A percentile compares a stretch with the other conserved stretches of the same genome.
Evolutionary conservation across 805 yeast species (phyloP).

Genomic region (Candida schatavii): DNA sequence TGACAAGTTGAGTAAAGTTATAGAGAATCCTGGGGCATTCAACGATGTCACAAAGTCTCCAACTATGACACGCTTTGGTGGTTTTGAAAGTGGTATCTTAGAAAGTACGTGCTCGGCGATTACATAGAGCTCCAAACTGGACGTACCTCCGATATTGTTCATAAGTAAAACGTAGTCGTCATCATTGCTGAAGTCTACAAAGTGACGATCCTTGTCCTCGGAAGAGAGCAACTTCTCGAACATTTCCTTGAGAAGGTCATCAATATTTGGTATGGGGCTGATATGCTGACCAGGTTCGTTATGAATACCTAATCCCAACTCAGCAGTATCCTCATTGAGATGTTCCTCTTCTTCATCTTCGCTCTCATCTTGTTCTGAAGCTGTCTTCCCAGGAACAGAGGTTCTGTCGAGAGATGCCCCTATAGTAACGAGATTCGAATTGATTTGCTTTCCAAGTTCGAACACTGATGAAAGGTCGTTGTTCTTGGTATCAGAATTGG

Average conservation of each 20-base stretch:
- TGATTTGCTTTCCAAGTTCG: slow-evolving; percentile 57
- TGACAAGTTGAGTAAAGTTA: slow-evolving; percentile 73
- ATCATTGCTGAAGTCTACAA: slow-evolving; percentile 60
- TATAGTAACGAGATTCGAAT: slow-evolving; percentile 71
- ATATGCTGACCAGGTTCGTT: slow-evolving; percentile 81
- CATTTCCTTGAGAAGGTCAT: slow-evolving; percentile 54
- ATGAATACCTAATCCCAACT: slow-evolving; percentile 94
- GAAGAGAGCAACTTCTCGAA: slow-evolving; percentile 59
- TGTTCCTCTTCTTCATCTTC: slow-evolving; percentile 2
- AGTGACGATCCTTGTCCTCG: slow-evolving; percentile 73
- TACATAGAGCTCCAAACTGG: slow-evolving; percentile 73
- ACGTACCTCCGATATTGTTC: slow-evolving; percentile 89
- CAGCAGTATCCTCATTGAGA: slow-evolving; percentile 25
- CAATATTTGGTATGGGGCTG: slow-evolving; percentile 68
- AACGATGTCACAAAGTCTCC: slow-evolving; percentile 87
- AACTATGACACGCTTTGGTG: slow-evolving; percentile 66
- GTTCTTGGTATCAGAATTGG: slow-evolving; percentile 31
- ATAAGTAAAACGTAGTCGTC: slow-evolving; percentile 72
- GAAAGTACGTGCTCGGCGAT: slow-evolving; percentile 60
- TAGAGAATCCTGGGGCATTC: slow-evolving; percentile 88
- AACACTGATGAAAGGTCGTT: slow-evolving; percentile 48
- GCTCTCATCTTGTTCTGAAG: slow-evolving; percentile 39
- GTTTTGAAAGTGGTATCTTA: slow-evolving; percentile 50
- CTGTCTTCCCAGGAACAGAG: slow-evolving; percentile 74
- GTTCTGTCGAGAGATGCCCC: slow-evolving; percentile 90